A percentile compares a stretch with the other conserved stretches of the same genome.
phyloP scores from a whole-genome alignment of 306 rosid genomes.

The Vigna angularis region DNA sequence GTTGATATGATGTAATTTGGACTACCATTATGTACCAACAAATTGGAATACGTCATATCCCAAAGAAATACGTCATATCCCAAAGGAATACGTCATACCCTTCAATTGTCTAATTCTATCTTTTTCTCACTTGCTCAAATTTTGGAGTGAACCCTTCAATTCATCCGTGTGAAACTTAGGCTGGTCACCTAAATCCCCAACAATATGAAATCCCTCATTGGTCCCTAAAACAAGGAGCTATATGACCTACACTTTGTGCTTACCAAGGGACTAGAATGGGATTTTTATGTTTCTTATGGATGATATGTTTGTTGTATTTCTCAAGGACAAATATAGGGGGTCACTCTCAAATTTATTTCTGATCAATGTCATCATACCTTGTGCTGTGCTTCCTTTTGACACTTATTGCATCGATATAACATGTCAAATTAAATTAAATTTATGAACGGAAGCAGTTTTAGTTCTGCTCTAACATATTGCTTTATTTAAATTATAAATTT shows the following conservation, averaged over 20 bases:
- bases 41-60: background rate
- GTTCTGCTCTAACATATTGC: slow-evolving; percentile 32
- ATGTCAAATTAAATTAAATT: background rate
- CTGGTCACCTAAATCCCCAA: background rate
- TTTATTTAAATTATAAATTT: slow-evolving; percentile 28
- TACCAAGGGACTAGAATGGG: background rate
- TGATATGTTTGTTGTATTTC: background rate
- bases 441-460: background rate
- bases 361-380: background rate
- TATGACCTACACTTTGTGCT: background rate
- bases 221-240: background rate
- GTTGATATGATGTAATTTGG: background rate
- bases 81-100: background rate
- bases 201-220: background rate
- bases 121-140: background rate
- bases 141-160: background rate
- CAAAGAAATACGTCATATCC: background rate
- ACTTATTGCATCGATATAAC: slow-evolving; percentile 10
- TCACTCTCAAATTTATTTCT: background rate
- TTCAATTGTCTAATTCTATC: slow-evolving; percentile 16
- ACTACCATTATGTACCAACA: background rate
- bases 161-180: background rate
- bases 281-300: background rate
- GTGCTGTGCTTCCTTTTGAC: background rate
- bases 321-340: background rate